Base-by-base conservation (phyloP, 2,329 filamentous ascomycete species). In the Botrytis hyacinthi region DNA sequence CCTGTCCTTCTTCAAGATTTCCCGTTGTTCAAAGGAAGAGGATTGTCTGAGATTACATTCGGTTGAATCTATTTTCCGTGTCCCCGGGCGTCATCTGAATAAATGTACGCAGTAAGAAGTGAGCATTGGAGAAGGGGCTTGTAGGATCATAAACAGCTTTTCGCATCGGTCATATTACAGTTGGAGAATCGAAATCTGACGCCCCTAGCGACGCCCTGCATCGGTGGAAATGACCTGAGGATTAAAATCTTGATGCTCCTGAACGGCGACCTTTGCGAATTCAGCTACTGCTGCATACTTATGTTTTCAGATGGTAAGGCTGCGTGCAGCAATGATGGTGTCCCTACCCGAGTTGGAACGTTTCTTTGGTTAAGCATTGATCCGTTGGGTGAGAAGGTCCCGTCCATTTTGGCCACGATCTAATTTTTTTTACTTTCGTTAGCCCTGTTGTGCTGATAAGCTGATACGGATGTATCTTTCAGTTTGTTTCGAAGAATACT, bases 341-440 rank as follows among this genome's bases (percentile, higher is more conserved):
- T 40, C 37, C 61, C 44, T 71, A 71, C 48, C 70, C 59, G 70
- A 65, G 60, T 32, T 66, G 70, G 60, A 57, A 54, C 26, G 65
- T 54, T 68, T 68, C 65, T 54, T 68, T 68, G 65, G 65, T 68
- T 20, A 42, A 68, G 65, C 65, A 68, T 71, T 42, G 70, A 66
- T 65, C 44, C 35, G 70, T 71, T 71, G 59, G 59, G 32, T 65
- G 44, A 35, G 12, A 51, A 54, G 60, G 46, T 22, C 59, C 59
- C 70, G 61, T 54, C 32, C 46, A 22, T 42, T 42, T 57, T 20
- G 46, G 48, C 35, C 65, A 71, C 42, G 46, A 63, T 51, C 29
- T 66, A 6, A 35, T 29, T 26, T 35, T 70, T 22, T 40, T 20
- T 37, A 9, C 44, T 40, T 61, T 61, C 35, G 59, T 7, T 16